Evolutionary conservation across 2,329 filamentous ascomycete species (phyloP), one percentile per base, ranked within the genome.

Genomic region (Tolypocladium sp.): DNA sequence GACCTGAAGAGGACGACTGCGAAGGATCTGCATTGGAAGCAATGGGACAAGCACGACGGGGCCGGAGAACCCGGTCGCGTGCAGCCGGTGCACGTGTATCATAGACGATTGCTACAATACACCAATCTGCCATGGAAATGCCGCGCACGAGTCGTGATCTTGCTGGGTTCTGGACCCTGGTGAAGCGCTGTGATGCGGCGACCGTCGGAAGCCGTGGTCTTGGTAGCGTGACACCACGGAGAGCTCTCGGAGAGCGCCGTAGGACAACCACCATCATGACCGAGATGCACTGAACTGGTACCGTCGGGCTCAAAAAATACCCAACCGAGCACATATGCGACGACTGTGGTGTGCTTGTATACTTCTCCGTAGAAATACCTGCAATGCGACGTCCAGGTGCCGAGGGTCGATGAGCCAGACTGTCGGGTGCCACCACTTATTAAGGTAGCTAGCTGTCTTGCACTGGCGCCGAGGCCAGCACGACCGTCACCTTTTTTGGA

Each of bases 81-180:
- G 63, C 60, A 64, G 62, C 62, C 60, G 57, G 61, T 66, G 68
- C 63, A 61, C 63, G 62, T 72, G 71, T 73, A 73, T 66, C 69
- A 71, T 71, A 71, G 66, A 59, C 57, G 63, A 70, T 66, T 71
- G 69, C 63, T 70, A 63, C 64, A 68, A 67, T 69, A 64, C 63
- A 71, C 63, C 66, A 67, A 66, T 66, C 65, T 61, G 59, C 61
- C 60, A 58, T 63, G 54, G 59, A 58, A 40, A 60, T 22, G 10
- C 1, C 30, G 30, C 30, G 30, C 30, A 5, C 30, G 20, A 15
- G 20, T 13, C 25, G 52, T 41, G 13, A 41, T 30, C 53, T 55
- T 55, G 53, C 53, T 20, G 20, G 15, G 35, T 35, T 37, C 30
- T 13, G 20, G 30, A 30, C 30, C 49, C 9, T 5, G 38, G 30